Conservation (phyloP, 805 yeast genomes). For the Kodamaea kaohsiungensis region DNA sequence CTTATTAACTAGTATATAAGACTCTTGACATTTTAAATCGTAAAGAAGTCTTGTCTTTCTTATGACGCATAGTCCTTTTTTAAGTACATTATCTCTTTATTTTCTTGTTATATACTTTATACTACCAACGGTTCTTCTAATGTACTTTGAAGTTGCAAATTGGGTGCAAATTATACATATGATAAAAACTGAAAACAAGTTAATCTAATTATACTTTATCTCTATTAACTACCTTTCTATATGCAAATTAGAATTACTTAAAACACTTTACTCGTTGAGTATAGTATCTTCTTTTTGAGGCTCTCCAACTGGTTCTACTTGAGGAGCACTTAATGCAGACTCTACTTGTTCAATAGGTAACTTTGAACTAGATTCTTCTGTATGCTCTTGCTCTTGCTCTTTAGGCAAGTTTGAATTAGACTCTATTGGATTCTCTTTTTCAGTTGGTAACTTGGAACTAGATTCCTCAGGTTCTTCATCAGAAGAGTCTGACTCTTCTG, state of each 20-base stretch:
- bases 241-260: background rate
- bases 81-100: no score
- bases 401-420: no score
- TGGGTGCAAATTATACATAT: no score
- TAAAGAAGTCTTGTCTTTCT: no score
- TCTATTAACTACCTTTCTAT: background rate
- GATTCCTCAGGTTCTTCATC: constrained; percentile 12
- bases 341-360: background rate
- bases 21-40: no score
- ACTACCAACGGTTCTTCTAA: background rate
- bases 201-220: background rate
- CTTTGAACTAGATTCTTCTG: constrained; percentile 11
- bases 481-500: background rate
- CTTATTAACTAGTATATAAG: no score
- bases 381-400: no score
- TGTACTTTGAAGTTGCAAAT: background rate
- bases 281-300: background rate
- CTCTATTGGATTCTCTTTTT: no score
- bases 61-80: no score
- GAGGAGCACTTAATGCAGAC: background rate
- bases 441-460: constrained; percentile 4
- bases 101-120: background rate
- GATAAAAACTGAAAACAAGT: no score
- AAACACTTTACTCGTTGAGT: background rate
- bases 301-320: background rate